Evolutionary conservation across 1,284 basidiomycete species (phyloP).

Genomic region (Rhodotorula mucilaginosa): DNA sequence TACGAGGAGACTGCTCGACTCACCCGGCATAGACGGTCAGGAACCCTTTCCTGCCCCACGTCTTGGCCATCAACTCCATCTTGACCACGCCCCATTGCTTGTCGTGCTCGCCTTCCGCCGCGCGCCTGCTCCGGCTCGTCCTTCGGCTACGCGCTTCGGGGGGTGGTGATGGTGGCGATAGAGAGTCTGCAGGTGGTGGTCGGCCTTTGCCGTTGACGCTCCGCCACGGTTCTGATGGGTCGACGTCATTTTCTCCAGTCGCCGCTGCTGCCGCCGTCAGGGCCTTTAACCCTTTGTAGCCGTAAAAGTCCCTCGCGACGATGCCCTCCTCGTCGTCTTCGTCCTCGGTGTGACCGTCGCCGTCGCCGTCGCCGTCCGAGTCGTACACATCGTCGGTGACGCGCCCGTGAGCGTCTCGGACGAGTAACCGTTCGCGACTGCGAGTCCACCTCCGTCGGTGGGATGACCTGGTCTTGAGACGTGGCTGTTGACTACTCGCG

Average conservation of each 20-base stretch:
- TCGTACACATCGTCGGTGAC: constrained; percentile 24
- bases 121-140: too few species aligned
- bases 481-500: too few species aligned
- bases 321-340: neutral
- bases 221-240: constrained; percentile 1
- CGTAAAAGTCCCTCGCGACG: neutral
- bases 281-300: neutral
- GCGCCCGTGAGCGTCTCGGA: neutral
- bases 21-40: constrained; percentile 38
- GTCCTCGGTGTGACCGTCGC: constrained; percentile 8
- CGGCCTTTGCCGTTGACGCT: neutral
- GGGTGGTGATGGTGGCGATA: too few species aligned
- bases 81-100: constrained; percentile 40
- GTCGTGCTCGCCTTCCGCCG: constrained; percentile 5
- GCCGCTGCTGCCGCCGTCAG: neutral
- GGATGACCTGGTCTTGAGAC: too few species aligned
- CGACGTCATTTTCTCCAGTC: neutral
- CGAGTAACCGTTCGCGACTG: constrained; percentile 19
- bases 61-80: constrained; percentile 38
- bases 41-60: constrained; percentile 31
- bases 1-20: neutral
- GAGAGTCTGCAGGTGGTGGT: neutral
- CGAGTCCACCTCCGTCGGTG: constrained; percentile 18
- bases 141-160: too few species aligned
- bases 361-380: constrained; percentile 17